These are phyloP conservation scores for Trichoderma harzianum DNA, from an alignment of 2,329 filamentous ascomycete genomes.

Conservation along the genomic window DNA sequence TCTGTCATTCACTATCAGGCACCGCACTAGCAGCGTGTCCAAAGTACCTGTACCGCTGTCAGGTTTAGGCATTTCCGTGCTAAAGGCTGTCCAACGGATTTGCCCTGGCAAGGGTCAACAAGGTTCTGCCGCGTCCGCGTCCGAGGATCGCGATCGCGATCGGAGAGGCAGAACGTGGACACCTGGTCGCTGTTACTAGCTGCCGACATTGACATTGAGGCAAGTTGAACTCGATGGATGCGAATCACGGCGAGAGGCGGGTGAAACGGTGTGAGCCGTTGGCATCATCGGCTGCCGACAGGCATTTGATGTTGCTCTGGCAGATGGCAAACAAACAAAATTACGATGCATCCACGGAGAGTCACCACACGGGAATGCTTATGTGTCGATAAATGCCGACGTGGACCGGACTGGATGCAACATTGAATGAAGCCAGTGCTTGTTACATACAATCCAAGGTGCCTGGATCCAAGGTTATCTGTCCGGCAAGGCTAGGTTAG, in stretches of 20 bases:
- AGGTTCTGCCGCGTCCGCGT: slow-evolving; percentile 11
- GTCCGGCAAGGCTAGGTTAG: neutral
- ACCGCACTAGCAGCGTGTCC: neutral
- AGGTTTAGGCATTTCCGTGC: neutral
- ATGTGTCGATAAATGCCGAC: neutral
- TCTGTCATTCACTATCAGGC: neutral
- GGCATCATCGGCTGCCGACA: neutral
- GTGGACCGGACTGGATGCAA: neutral
- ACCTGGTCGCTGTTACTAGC: neutral
- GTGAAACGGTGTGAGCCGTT: neutral
- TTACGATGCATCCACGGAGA: neutral
- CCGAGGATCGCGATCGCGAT: slow-evolving; percentile 18
- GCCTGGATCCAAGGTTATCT: neutral
- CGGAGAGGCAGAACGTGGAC: slow-evolving; percentile 15
- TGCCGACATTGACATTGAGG: neutral
- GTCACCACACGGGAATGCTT: neutral
- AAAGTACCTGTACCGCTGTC: neutral
- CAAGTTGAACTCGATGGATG: neutral
- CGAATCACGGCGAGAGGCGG: neutral
- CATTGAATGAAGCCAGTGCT: neutral
- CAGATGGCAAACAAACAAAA: slow-evolving; percentile 4
- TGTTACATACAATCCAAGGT: neutral
- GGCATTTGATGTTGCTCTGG: neutral
- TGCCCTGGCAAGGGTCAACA: slow-evolving; percentile 5
- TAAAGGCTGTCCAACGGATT: neutral